Base-by-base conservation (phyloP, 176 grass and related monocot genomes). In the Alopecurus myosuroides region DNA sequence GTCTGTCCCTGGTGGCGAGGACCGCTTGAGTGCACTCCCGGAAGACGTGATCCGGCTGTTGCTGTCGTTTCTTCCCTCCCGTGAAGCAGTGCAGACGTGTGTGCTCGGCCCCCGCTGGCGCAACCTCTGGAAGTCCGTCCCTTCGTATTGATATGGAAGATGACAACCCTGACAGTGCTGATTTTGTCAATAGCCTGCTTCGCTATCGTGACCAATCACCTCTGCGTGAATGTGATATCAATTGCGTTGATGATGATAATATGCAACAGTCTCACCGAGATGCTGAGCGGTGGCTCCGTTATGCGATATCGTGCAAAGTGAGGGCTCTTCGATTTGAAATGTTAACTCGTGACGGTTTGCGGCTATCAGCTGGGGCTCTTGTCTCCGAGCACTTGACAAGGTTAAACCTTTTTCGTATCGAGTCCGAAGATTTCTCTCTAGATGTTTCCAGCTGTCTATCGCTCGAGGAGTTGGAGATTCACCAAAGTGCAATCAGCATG, bases 171-270 rank as follows among this genome's bases (percentile, higher is more conserved):
- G 6, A 57, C 9, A 9, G 9, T 39, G 18, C 5, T 68, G 8
- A 37, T 12, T 68, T 68, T 22, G 22, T 68, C 65, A 11, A 68
- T 6, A 39, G 19, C 65, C 20, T 39, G 4, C 20, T 69, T 69
- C 34, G 18, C 34, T n/a, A 1, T 35, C 65, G 35, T 42, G 67
- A 42, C 10, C 67, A 4, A 7, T 3, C 36, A 41, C 67, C 36
- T 3, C 22, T 70, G 67, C 36, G 11, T 1, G 20, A 70, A 23
- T 70, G 36, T 14, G 36, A 25, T 20, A 42, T 46, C 44, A 1
- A 25, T 22, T 1, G 5, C 17, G n/a, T 22, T 11, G 18, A 11
- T 0, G 20, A 11, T 10, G 9, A 19, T 0, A 0, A 3, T 15
- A 11, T 0, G 35, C 19, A 22, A 11, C 4, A 69, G 18, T 37